phyloP scores from a whole-genome alignment of 1,284 basidiomycete species.

The Rhodotorula sp. region DNA sequence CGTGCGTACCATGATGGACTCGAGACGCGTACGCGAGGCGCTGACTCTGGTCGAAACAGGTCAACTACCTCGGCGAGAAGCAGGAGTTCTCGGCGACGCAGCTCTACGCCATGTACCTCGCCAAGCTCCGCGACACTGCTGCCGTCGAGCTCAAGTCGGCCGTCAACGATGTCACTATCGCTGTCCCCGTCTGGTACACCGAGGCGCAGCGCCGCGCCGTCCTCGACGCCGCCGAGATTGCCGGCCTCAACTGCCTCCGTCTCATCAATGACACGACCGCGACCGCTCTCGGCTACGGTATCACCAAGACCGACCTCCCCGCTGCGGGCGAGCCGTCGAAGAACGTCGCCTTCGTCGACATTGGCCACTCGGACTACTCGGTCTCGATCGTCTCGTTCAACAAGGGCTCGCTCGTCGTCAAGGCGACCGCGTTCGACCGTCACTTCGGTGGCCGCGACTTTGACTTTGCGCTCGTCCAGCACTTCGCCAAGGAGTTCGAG shows the following conservation, averaged over 20 bases:
- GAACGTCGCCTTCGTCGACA: constrained; percentile 86
- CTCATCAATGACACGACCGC: constrained; percentile 95
- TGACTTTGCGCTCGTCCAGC: constrained; percentile 78
- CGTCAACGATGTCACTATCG: constrained; percentile 87
- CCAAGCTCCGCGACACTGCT: constrained; percentile 82
- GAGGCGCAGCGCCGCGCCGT: constrained; percentile 84
- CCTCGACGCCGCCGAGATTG: constrained; percentile 82
- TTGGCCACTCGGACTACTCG: constrained; percentile 85
- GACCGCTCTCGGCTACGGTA: constrained; percentile 89
- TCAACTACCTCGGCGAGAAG: constrained; percentile 80
- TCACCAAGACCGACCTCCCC: constrained; percentile 92
- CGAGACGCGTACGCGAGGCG: not conserved
- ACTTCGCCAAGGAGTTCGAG: constrained; percentile 89
- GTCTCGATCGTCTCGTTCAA: constrained; percentile 84
- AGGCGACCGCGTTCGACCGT: constrained; percentile 80
- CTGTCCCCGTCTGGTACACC: constrained; percentile 92
- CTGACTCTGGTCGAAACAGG: constrained; percentile 56
- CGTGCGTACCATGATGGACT: constrained; percentile 56
- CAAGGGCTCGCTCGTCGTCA: constrained; percentile 84
- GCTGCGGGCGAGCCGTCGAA: constrained; percentile 71
- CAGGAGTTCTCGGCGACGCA: constrained; percentile 79
- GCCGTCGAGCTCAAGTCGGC: constrained; percentile 75
- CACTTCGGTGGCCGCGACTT: constrained; percentile 92
- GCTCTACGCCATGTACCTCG: constrained; percentile 80
- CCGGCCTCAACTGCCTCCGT: constrained; percentile 81